These are phyloP conservation scores for Cutaneotrichosporon sp. DNA, from an alignment of 1,284 basidiomycete species.

Conservation along the genomic window DNA sequence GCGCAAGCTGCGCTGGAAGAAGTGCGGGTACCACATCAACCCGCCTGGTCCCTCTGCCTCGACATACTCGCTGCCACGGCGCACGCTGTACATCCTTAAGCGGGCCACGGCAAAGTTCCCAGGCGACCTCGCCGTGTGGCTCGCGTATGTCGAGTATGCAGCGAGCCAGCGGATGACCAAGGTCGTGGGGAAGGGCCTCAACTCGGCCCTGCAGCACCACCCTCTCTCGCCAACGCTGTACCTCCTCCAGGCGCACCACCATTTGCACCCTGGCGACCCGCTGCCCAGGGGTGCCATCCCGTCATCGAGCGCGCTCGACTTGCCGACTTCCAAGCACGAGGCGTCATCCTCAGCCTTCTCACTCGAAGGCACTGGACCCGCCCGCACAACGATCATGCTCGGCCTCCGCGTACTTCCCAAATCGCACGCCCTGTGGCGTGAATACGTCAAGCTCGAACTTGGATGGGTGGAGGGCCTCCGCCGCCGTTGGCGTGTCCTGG, in stretches of 20 bases:
- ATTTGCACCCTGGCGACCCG: constrained; percentile 65
- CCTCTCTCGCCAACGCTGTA: constrained; percentile 75
- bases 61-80: constrained; percentile 71
- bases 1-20: constrained; percentile 65
- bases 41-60: constrained; percentile 61
- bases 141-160: constrained; percentile 79
- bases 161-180: constrained; percentile 73
- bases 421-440: constrained; percentile 70
- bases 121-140: constrained; percentile 77
- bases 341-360: constrained; percentile 28
- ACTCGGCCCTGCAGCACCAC: constrained; percentile 76
- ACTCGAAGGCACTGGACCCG: constrained; percentile 53
- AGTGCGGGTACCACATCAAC: constrained; percentile 55
- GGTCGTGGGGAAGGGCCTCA: constrained; percentile 63
- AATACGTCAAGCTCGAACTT: constrained; percentile 87
- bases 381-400: constrained; percentile 76
- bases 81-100: constrained; percentile 86
- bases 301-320: constrained; percentile 33
- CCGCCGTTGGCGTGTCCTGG: constrained; percentile 67
- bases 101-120: constrained; percentile 85
- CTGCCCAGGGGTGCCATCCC: constrained; percentile 53
- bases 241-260: constrained; percentile 78
- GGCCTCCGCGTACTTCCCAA: constrained; percentile 72
- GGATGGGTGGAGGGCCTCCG: constrained; percentile 79
- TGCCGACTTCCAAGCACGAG: constrained; percentile 20